Conservation (phyloP, 169 alveolate genomes). For the Plasmodium inui region DNA sequence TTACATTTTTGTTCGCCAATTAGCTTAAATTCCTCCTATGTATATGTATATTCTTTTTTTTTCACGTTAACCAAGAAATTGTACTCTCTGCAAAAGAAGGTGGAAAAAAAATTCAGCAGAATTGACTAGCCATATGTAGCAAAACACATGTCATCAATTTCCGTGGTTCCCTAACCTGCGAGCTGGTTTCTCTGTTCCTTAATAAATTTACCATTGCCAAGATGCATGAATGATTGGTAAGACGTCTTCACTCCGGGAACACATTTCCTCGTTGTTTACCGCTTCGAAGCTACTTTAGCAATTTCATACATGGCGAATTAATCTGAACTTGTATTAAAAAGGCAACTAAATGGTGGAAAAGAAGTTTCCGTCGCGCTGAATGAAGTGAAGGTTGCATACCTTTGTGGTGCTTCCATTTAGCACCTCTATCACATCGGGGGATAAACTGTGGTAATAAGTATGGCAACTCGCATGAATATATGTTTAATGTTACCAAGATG, state of each 20-base stretch:
- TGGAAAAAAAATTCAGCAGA: neutral
- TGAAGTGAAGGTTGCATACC: neutral
- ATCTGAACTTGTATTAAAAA: neutral
- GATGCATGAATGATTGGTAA: neutral
- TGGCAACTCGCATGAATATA: neutral
- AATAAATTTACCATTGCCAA: neutral
- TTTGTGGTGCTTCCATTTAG: neutral
- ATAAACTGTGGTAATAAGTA: neutral
- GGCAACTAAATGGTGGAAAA: neutral
- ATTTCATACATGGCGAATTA: neutral
- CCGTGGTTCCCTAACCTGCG: neutral
- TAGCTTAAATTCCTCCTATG: neutral
- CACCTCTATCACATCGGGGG: neutral
- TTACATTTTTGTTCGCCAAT: neutral
- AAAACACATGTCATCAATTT: neutral
- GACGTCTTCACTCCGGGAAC: neutral
- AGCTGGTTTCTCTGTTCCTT: neutral
- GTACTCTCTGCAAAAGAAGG: neutral
- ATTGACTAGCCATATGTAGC: neutral
- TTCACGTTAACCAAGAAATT: neutral
- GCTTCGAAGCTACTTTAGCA: neutral
- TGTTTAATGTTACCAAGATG: neutral
- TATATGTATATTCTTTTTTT: neutral
- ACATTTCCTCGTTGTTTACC: neutral
- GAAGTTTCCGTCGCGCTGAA: neutral